These are phyloP conservation scores for Aethionema arabicum DNA, from an alignment of 345 rosid genomes.

Conservation along the genomic window DNA sequence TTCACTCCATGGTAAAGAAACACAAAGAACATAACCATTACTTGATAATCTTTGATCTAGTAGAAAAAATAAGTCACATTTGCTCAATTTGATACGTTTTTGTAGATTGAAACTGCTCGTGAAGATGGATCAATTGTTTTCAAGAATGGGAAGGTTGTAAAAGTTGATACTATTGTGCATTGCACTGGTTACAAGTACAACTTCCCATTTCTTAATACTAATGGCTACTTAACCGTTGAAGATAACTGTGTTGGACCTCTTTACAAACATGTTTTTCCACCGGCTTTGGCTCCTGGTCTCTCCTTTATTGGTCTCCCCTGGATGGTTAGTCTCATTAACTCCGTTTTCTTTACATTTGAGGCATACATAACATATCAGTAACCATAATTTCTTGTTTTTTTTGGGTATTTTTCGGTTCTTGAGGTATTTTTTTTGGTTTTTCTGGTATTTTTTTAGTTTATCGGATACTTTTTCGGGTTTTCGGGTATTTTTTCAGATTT, in stretches of 20 bases:
- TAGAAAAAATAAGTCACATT: background rate
- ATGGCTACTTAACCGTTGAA: conserved; percentile 60
- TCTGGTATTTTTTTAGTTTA: too few relatives aligned
- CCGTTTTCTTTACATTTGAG: conserved; percentile 29
- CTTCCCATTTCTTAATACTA: conserved; percentile 78
- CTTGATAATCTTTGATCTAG: too few relatives aligned
- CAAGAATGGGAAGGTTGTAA: conserved; percentile 48
- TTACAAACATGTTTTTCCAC: conserved; percentile 83
- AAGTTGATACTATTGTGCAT: conserved; percentile 66
- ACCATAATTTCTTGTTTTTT: too few relatives aligned
- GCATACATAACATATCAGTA: too few relatives aligned
- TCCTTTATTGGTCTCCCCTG: conserved; percentile 86
- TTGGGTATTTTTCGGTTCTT: too few relatives aligned
- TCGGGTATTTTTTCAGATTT: too few relatives aligned
- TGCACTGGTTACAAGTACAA: conserved; percentile 90
- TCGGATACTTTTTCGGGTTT: too few relatives aligned
- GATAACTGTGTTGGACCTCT: conserved; percentile 81
- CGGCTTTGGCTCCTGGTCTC: conserved; percentile 64
- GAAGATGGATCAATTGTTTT: conserved; percentile 66
- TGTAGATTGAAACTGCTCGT: conserved; percentile 63
- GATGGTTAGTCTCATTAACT: conserved; percentile 51
- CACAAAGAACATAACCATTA: background rate
- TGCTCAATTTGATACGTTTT: background rate
- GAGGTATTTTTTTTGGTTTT: too few relatives aligned
- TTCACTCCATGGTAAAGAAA: conserved; percentile 70